A percentile compares a stretch with the other conserved stretches of the same genome.
These are phyloP conservation scores for Mercurialis annua DNA, from an alignment of 345 rosid species.

Conservation along the genomic window DNA sequence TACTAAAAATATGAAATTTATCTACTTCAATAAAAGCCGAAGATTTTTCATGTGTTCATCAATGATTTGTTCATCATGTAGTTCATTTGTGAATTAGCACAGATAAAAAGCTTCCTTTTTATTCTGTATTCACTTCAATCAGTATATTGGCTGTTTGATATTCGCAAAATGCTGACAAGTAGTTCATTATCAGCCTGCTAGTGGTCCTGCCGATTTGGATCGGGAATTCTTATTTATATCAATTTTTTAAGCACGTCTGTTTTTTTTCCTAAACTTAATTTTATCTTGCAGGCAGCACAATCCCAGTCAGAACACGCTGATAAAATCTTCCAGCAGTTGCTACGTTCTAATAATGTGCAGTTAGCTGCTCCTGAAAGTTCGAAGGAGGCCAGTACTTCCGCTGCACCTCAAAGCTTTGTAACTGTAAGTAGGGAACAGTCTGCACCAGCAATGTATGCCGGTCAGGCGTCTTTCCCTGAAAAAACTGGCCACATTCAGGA, in stretches of 20 bases:
- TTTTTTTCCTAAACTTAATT: background rate
- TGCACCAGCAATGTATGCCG: conserved; percentile 57
- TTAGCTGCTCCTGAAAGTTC: conserved; percentile 40
- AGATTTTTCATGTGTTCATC: background rate
- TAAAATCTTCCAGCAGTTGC: conserved; percentile 46
- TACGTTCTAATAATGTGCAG: conserved; percentile 33
- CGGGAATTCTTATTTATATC: background rate
- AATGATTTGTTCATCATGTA: background rate
- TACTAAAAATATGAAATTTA: background rate
- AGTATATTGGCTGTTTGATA: background rate
- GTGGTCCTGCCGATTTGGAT: background rate
- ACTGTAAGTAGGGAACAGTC: conserved; percentile 54
- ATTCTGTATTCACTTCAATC: background rate
- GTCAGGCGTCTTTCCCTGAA: conserved; percentile 37
- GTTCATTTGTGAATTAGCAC: background rate
- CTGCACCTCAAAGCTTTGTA: conserved; percentile 41
- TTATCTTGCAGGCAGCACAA: conserved; percentile 38
- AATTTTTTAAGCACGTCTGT: background rate
- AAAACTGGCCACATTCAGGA: conserved; percentile 31
- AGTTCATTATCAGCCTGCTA: background rate
- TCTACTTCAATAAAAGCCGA: background rate
- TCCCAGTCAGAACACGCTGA: conserved; percentile 52
- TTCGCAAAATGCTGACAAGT: background rate
- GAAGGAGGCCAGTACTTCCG: conserved; percentile 41
- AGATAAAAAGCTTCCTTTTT: no score